Conservation (phyloP, 768 basidiomycete species). For the Chalciporus sphaerocephalus region DNA sequence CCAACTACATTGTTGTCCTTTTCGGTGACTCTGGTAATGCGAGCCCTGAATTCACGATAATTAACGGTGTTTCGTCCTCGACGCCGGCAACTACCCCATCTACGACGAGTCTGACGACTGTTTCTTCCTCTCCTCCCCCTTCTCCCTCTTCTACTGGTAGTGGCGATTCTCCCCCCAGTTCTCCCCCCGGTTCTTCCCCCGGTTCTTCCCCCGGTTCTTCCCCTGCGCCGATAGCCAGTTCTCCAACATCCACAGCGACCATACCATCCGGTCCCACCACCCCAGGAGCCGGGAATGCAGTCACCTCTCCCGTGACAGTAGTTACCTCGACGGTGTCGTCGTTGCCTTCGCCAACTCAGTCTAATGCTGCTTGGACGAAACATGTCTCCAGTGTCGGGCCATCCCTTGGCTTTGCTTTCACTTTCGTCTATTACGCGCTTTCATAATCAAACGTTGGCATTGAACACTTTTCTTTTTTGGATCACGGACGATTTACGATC, state of each 20-base stretch:
- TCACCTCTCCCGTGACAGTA: slow-evolving; percentile 1
- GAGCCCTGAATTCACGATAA: slow-evolving; percentile 38
- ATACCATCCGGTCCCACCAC: not conserved
- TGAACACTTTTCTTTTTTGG: slow-evolving; percentile 2
- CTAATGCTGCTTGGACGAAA: slow-evolving; percentile 26
- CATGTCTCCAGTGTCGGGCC: slow-evolving; percentile 11
- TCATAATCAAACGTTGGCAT: slow-evolving; percentile 15
- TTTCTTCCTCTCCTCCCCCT: not conserved
- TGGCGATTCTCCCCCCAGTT: not conserved
- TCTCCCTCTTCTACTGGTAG: not conserved
- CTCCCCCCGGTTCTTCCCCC: not conserved
- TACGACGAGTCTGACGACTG: slow-evolving; percentile 5
- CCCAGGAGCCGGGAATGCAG: not conserved
- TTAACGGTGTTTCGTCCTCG: slow-evolving; percentile 55
- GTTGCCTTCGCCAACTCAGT: slow-evolving; percentile 12
- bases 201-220: not conserved
- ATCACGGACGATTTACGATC: slow-evolving; percentile 9
- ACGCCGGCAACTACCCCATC: slow-evolving; percentile 10
- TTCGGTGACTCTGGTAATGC: slow-evolving; percentile 41
- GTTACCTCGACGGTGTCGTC: slow-evolving; percentile 4
- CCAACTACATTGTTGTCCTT: slow-evolving; percentile 36
- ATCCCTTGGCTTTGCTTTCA: slow-evolving; percentile 16
- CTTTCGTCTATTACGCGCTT: slow-evolving; percentile 15
- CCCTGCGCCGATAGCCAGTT: not conserved
- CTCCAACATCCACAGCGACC: slow-evolving; percentile 5